Evolutionary conservation across 257 asterid species (phyloP).

Genomic region (Buddleja alternifolia): DNA sequence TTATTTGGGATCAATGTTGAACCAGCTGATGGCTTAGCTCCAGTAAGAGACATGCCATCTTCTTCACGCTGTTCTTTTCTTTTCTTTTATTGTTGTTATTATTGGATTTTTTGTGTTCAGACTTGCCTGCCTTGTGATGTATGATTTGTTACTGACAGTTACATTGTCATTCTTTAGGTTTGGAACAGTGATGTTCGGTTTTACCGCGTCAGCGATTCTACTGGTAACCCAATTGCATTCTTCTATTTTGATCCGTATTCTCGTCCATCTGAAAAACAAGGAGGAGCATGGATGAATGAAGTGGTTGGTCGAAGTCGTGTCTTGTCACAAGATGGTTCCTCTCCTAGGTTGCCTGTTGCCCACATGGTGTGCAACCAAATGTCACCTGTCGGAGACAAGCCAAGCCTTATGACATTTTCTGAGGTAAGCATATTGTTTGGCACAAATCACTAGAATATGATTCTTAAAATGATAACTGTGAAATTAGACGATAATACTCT

Average conservation of each 20-base stretch:
- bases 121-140: constrained; percentile 6
- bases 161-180: constrained; percentile 50
- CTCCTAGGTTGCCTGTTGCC: constrained; percentile 92
- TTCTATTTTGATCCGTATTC: constrained; percentile 98
- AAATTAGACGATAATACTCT: constrained; percentile 5
- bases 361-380: constrained; percentile 99
- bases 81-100: constrained; percentile 12
- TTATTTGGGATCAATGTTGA: constrained; percentile 74
- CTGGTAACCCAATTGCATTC: constrained; percentile 81
- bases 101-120: not conserved
- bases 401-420: constrained; percentile 96
- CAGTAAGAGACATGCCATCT: constrained; percentile 55
- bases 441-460: constrained; percentile 13
- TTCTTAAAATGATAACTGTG: constrained; percentile 22
- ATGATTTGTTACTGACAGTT: constrained; percentile 26
- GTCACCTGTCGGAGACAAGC: constrained; percentile 99
- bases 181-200: constrained; percentile 92
- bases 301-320: constrained; percentile 88
- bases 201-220: constrained; percentile 78
- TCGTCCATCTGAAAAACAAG: constrained; percentile 97
- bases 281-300: constrained; percentile 99
- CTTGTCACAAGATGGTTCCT: constrained; percentile 72
- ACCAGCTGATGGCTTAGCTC: constrained; percentile 89
- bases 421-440: constrained; percentile 62
- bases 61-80: constrained; percentile 7